Base-by-base conservation (phyloP, 2,329 filamentous ascomycete genomes). In the Arthrocladium fulminans region DNA sequence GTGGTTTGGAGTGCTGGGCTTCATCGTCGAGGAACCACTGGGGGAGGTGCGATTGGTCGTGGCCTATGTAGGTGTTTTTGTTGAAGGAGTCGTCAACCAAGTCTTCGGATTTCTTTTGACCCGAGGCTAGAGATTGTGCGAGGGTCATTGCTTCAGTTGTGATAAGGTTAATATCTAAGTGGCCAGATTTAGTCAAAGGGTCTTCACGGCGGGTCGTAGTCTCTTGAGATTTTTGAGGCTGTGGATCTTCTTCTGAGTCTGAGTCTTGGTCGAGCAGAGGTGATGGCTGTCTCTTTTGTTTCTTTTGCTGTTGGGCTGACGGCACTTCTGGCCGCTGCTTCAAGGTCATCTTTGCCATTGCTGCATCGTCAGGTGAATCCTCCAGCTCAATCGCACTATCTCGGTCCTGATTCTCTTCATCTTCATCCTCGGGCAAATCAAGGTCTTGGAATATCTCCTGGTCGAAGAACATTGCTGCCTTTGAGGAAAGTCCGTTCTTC, bases 131-230 rank as follows among this genome's bases (percentile, higher is more conserved):
- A 62, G 88, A 80, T 56, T 97, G 92, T 0, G 92, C 94, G 13
- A 98, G 76, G 0, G 90, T 94, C 92, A 98, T 98, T 55, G 94
- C 92, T 73, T 98, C 92, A 3, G 88, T 92, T n/a, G 92, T 98
- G 62, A 97, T 94, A 61, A 98, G 97, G 65, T 97, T 88, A 67
- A 98, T 94, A 63, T 96, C 89, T 76, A 73, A 66, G 47, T 72
- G 63, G 5, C 65, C 65, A 52, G 69, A 67, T 39, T 64, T 61
- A 35, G 64, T 66, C 24, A 65, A 63, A 39, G 67, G 67, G 56
- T 73, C 63, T 51, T 59, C 54, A 12, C 46, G 48, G 2, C 55
- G 53, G 10, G 45, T 17, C 5, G 47, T 20, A 13, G 32, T 32
- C 9, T 25, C 23, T 5, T 51, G 17, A 2, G 49, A 34, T 8